A percentile compares a stretch with the other conserved stretches of the same genome.
Evolutionary conservation across 257 asterid species (phyloP).

Genomic region (Voacanga thouarsii): DNA sequence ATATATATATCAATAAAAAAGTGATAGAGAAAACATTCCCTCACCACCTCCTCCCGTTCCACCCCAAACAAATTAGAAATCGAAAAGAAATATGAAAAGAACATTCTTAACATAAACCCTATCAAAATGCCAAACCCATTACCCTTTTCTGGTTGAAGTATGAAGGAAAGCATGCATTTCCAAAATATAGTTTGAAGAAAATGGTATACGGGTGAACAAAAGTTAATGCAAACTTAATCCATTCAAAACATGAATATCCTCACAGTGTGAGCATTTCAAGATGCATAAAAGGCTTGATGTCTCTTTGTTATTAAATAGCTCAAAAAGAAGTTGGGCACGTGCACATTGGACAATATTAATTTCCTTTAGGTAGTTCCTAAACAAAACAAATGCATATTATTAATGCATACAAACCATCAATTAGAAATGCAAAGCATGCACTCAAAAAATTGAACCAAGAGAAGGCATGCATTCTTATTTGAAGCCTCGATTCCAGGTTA

Average conservation of each 20-base stretch:
- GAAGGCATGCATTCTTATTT: too few relatives aligned
- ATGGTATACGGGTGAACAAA: too few relatives aligned
- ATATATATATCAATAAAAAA: slow-evolving; percentile 5
- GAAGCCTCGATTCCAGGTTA: too few relatives aligned
- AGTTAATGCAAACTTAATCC: too few relatives aligned
- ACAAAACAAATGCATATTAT: slow-evolving; percentile 16
- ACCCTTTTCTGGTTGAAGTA: neutral
- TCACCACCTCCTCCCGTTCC: neutral
- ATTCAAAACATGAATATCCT: too few relatives aligned
- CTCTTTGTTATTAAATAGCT: slow-evolving; percentile 51
- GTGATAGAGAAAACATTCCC: neutral
- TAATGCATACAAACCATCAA: neutral
- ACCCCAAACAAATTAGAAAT: slow-evolving; percentile 11
- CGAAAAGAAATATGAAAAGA: neutral
- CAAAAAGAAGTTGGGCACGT: slow-evolving; percentile 77
- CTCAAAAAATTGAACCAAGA: neutral
- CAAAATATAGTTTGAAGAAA: too few relatives aligned
- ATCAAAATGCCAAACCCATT: neutral
- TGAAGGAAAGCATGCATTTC: too few relatives aligned
- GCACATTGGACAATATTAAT: slow-evolving; percentile 90
- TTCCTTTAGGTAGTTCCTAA: slow-evolving; percentile 95
- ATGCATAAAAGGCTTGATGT: slow-evolving; percentile 39
- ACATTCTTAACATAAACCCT: neutral
- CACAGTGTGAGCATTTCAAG: slow-evolving; percentile 64
- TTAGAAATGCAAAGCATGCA: neutral